phyloP scores from a whole-genome alignment of 164 flowering plant genomes.

The Macadamia tetraphylla region DNA sequence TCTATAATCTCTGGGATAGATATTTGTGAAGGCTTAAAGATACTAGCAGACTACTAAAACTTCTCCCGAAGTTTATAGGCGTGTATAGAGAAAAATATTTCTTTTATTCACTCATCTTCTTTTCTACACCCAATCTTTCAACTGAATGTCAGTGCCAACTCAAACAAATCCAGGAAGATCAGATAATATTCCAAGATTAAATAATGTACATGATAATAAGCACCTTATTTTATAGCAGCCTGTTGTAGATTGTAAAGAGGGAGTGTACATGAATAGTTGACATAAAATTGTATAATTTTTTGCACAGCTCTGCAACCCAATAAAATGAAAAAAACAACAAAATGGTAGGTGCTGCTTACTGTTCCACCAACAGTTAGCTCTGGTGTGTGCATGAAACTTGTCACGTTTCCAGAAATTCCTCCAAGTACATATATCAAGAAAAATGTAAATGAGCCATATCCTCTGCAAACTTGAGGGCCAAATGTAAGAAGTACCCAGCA shows the following conservation, averaged over 20 bases:
- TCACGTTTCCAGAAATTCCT: conserved; percentile 68
- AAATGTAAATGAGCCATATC: conserved; percentile 63
- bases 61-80: too few species aligned
- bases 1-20: too few species aligned
- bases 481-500: conserved; percentile 65
- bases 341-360: conserved; percentile 30
- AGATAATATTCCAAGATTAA: too few species aligned
- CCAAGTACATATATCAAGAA: conserved; percentile 65
- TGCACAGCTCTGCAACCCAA: background rate
- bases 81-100: too few species aligned
- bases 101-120: too few species aligned
- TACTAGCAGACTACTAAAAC: too few species aligned
- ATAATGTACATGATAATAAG: background rate
- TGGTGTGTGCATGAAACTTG: conserved; percentile 66
- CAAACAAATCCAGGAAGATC: too few species aligned
- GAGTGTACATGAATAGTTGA: background rate
- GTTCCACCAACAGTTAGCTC: conserved; percentile 77
- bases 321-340: background rate
- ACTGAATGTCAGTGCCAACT: too few species aligned
- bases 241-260: background rate
- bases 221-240: background rate
- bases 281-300: background rate
- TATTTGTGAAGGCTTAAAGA: too few species aligned
- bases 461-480: conserved; percentile 57
- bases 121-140: too few species aligned